These are phyloP conservation scores for Aspergillus candidus DNA, from an alignment of 2,329 filamentous ascomycete genomes.

Conservation along the genomic window DNA sequence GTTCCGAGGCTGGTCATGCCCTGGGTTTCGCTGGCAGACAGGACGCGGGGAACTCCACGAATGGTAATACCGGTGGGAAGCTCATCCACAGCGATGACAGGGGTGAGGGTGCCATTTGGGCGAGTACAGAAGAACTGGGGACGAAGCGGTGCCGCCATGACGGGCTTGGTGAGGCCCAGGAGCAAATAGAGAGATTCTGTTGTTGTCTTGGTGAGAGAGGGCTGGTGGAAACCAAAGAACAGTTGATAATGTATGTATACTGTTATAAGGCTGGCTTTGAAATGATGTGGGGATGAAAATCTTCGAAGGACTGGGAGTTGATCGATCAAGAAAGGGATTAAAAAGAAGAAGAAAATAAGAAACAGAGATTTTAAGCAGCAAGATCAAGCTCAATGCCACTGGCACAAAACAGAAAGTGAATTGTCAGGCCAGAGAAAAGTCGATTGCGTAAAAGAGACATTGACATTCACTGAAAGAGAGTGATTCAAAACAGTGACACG, in stretches of 20 bases:
- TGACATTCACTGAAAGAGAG: slow-evolving; percentile 9
- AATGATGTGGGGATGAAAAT: background rate
- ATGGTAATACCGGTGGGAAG: slow-evolving; percentile 35
- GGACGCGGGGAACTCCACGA: slow-evolving; percentile 30
- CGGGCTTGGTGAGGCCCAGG: background rate
- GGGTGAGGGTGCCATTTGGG: slow-evolving; percentile 35
- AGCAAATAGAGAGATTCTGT: background rate
- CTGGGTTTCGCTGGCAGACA: slow-evolving; percentile 33
- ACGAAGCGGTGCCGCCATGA: slow-evolving; percentile 22
- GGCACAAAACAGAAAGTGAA: slow-evolving; percentile 4
- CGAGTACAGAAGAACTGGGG: slow-evolving; percentile 41
- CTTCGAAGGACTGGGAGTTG: background rate
- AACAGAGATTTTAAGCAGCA: slow-evolving; percentile 7
- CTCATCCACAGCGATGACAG: slow-evolving; percentile 43
- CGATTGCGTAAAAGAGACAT: slow-evolving; percentile 7
- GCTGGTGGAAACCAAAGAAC: too few species aligned
- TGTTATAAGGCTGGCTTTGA: background rate
- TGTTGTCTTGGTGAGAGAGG: background rate
- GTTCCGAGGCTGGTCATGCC: slow-evolving; percentile 41
- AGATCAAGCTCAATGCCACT: slow-evolving; percentile 3
- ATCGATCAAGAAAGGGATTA: background rate
- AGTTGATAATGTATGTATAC: too few species aligned
- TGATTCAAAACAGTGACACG: slow-evolving; percentile 1
- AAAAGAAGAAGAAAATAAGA: slow-evolving; percentile 4
- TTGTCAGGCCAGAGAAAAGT: slow-evolving; percentile 4